These are phyloP conservation scores for Teratosphaeria nubilosa DNA, from an alignment of 2,329 filamentous ascomycete genomes.

Conservation along the genomic window DNA sequence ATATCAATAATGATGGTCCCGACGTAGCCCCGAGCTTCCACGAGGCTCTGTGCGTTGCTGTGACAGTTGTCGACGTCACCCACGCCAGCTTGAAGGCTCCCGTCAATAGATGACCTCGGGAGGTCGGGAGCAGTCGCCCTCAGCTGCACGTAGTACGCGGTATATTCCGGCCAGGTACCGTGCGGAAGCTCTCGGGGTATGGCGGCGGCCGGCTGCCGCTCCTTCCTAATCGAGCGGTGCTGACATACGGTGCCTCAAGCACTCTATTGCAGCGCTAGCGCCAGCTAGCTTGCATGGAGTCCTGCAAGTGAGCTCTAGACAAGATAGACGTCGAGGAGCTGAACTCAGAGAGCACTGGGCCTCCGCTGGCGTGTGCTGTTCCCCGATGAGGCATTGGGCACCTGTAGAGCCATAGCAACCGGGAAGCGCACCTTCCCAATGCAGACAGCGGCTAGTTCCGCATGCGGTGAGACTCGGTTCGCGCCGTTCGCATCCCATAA, in stretches of 20 bases:
- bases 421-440: neutral
- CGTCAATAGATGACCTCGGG: too few relatives aligned
- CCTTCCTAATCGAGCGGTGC: neutral
- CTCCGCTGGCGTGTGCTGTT: neutral
- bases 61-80: neutral
- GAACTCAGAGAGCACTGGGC: neutral
- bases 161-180: neutral
- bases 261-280: neutral
- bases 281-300: neutral
- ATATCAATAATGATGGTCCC: neutral
- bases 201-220: neutral
- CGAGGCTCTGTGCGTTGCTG: neutral
- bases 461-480: neutral
- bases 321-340: neutral
- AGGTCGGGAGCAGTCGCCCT: neutral
- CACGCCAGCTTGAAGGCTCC: neutral
- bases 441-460: neutral
- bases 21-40: neutral
- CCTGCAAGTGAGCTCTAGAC: neutral
- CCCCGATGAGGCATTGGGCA: neutral
- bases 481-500: neutral
- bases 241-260: neutral
- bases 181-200: neutral
- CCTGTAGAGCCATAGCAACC: neutral
- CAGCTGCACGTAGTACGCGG: neutral